Evolutionary conservation across 1,284 basidiomycete species (phyloP), one percentile per base, ranked within the genome.

Genomic region (Cryptococcus sp.): DNA sequence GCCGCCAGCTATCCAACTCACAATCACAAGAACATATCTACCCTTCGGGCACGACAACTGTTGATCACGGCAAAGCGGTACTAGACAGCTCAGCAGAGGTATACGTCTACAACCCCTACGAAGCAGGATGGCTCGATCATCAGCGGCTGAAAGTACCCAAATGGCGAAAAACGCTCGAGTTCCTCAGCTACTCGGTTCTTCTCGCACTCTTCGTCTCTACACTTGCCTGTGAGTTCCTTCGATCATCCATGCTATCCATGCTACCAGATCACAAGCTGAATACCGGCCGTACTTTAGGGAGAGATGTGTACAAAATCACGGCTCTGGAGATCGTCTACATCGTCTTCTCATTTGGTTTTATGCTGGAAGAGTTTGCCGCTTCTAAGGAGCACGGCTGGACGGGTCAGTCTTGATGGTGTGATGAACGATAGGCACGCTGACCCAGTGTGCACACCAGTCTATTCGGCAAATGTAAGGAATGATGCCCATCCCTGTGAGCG

Each of bases 91-190:
- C 65, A 22, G 64, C 63, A 16, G 70, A 74, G 29, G 78, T 79
- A 2, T 78, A 88, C 67, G 80, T 89, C 13, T 93, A 93, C 69
- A 85, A 93, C 67, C 83, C 84, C 19, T 83, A 83, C 38, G 83
- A 82, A 25, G 85, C 87, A 0, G 87, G 91, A 0, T 89, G 91
- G 79, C 81, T 94, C 25, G 87, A 94, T 67, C 89, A 93, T 69
- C 64, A 65, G 19, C 87, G 90, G 59, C 79, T 93, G 41, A 86
- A 89, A 26, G 89, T 93, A 7, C 91, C 91, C 5, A 84, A 83
- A 65, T 93, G 92, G 76, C 83, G 88, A 13, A 85, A 85, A 15
- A 85, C 87, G 50, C 79, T 93, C 60, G 91, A 93, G 72, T 89
- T 91, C 66, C 61, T 87, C 50, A 91, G 88, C 34, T 76, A 91